Base-by-base conservation (phyloP, 1,284 basidiomycete species). In the Ganoderma lucidum region DNA sequence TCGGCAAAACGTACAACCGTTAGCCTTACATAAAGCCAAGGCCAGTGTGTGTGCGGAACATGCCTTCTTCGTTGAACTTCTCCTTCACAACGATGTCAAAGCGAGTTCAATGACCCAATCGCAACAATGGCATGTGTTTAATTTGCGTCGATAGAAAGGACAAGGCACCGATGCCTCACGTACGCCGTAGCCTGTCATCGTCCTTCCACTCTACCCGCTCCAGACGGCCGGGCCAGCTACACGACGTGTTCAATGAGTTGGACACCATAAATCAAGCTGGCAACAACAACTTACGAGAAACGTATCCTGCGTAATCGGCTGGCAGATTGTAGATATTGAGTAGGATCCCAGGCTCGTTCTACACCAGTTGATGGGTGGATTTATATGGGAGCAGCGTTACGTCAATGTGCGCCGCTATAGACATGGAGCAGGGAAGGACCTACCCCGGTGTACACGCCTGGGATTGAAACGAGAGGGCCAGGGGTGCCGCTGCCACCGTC, bases 401-500 rank as follows among this genome's bases (percentile, higher is more conserved):
- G 53, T 56, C 30, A 56, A 32, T 19, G 56, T 48, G 15, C 56
- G 19, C 56, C 6, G 35, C 30, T 14, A 32, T 15, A 17, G 17
- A 19, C 8, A 37, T 37, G 9, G 4, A 37, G 17, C n/a, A 10
- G 17, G 14, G 19, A 58, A 39, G 19, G 10, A 59, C 56, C 12
- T 35, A 59, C 74, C 56, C 82, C 82, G 41, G 81, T 83, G 78
- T 83, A 83, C 8, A 81, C 83, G 41, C 83, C 83, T 6, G 83
- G 83, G 70, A 84, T 82, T 17, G 80, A 73, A 17, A 84, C 83
- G 12, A 82, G 76, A 8, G 83, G 83, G 3, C 80, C 78, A 39
- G 83, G 83, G 2, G 64, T 80, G 35, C 83, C 83, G 64, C 71
- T 80, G n/a, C 80, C 82, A 42, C 83, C 83, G 55, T 79, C 77